Conservation (phyloP, 139 green algal genomes). For the Zygnema circumcarinatum region DNA sequence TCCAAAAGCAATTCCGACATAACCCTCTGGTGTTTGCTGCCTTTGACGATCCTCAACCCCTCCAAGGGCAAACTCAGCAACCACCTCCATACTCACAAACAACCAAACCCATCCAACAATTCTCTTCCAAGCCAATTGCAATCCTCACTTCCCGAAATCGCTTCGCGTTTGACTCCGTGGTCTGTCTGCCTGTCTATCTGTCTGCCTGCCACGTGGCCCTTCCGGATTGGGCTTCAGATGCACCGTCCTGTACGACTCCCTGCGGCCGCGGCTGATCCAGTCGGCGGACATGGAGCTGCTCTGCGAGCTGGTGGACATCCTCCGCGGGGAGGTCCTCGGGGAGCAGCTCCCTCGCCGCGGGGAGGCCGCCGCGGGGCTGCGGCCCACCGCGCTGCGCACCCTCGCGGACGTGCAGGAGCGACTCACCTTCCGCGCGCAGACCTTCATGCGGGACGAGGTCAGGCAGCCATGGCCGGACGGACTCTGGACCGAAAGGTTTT, state of each 20-base stretch:
- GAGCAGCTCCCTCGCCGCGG: constrained; percentile 72
- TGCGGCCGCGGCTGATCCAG: constrained; percentile 81
- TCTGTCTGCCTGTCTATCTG: not conserved
- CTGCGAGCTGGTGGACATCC: constrained; percentile 79
- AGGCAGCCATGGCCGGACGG: too few species aligned
- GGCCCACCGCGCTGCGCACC: constrained; percentile 75
- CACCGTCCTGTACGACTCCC: constrained; percentile 86
- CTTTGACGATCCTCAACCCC: too few species aligned
- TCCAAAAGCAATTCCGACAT: not conserved
- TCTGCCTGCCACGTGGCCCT: not conserved
- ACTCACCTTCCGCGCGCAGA: constrained; percentile 84
- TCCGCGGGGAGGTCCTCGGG: constrained; percentile 74
- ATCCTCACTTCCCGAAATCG: too few species aligned
- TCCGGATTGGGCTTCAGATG: constrained; percentile 54
- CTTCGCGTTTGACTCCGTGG: too few species aligned
- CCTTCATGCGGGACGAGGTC: constrained; percentile 87
- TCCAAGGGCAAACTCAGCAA: too few species aligned
- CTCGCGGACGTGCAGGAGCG: constrained; percentile 90
- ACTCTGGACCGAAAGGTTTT: not conserved
- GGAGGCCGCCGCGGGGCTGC: constrained; percentile 74
- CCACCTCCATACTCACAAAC: too few species aligned
- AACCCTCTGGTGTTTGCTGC: too few species aligned
- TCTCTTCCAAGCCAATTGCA: too few species aligned
- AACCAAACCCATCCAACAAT: too few species aligned
- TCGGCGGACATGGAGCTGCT: constrained; percentile 83